Evolutionary conservation across 1,284 basidiomycete species (phyloP), one percentile per base, ranked within the genome.

Genomic region (Rhodofomes roseus): DNA sequence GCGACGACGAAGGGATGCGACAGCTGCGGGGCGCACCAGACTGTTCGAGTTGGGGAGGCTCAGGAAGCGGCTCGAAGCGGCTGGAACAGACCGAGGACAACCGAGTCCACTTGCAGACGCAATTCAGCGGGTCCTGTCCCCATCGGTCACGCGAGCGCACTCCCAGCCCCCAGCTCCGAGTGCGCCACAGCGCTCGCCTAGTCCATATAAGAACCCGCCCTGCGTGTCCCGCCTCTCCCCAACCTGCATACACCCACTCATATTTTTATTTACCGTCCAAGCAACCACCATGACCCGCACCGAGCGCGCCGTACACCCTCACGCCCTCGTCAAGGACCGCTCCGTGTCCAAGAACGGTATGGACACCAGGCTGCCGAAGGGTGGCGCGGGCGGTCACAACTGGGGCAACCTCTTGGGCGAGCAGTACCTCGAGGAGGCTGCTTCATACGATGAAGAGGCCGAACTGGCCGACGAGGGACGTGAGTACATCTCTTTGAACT

Each of bases 391-490:
- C 43, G 77, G 80, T 2, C 86, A 93, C 77, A 92, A 91, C 77
- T 94, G 92, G 93, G 93, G 93, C 60, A 82, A 80, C 55, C 72
- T 91, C 66, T 74, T 74, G 16, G 79, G 92, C 66, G 88, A 93
- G 74, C 76, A 73, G 44, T 76, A 81, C 62, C 78, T 82, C 69
- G 87, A 87, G 74, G 73, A 70, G 54, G 81, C 77, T 25, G 85
- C 81, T 12, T 59, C 79, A 22, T 75, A 76, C 41, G 85, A 88
- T 69, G 82, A 82, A 65, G 71, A 77, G 36, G 66, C 65, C 39
- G 81, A 82, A 29, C 66, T 74, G n/a, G 78, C 75, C 25, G 74
- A 77, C 23, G 65, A 63, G 27, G 64, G 57, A 41, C 65, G 66
- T 63, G 55, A 29, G 69, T 37, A 20, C 29, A 18, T 1, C 31